A percentile compares a stretch with the other conserved stretches of the same genome.
phyloP scores from a whole-genome alignment of 768 basidiomycete species.

The Rhodotorula kratochvilovae region DNA sequence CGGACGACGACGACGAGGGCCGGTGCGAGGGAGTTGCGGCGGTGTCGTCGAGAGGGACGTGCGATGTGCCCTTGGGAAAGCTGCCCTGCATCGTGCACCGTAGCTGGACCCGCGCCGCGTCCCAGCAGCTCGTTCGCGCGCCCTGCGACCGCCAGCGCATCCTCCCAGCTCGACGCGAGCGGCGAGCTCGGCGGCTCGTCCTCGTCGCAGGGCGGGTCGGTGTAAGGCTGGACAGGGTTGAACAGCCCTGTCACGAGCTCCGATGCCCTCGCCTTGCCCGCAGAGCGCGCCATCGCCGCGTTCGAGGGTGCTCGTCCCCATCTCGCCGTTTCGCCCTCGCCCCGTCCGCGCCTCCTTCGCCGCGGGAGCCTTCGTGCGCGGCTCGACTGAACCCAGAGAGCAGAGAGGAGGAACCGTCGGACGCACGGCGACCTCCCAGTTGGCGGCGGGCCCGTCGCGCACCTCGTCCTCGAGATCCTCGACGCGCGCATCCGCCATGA shows the following conservation, averaged over 20 bases:
- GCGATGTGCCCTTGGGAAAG: neutral
- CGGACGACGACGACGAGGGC: too few species aligned
- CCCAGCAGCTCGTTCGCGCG: neutral
- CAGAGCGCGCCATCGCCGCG: neutral
- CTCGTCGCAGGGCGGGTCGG: neutral
- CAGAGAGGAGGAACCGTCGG: neutral
- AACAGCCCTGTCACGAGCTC: neutral
- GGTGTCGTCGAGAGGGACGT: too few species aligned
- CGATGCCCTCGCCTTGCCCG: too few species aligned
- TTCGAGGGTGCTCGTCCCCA: neutral
- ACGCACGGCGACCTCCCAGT: slow-evolving; percentile 36
- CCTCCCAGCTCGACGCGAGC: neutral
- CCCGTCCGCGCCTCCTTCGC: neutral
- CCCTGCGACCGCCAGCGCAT: neutral
- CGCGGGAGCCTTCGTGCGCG: neutral
- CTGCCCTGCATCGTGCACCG: neutral
- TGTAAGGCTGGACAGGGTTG: neutral
- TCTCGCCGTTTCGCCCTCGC: neutral
- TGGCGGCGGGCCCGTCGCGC: slow-evolving; percentile 10
- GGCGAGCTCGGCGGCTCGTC: neutral
- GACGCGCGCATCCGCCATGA: neutral
- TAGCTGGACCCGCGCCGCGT: neutral
- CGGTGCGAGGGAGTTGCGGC: too few species aligned
- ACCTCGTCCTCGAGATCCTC: slow-evolving; percentile 14
- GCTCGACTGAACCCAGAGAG: too few species aligned